These are phyloP conservation scores for Pelomyxa schiedti DNA, from an alignment of 78 protist genomes.

Conservation along the genomic window DNA sequence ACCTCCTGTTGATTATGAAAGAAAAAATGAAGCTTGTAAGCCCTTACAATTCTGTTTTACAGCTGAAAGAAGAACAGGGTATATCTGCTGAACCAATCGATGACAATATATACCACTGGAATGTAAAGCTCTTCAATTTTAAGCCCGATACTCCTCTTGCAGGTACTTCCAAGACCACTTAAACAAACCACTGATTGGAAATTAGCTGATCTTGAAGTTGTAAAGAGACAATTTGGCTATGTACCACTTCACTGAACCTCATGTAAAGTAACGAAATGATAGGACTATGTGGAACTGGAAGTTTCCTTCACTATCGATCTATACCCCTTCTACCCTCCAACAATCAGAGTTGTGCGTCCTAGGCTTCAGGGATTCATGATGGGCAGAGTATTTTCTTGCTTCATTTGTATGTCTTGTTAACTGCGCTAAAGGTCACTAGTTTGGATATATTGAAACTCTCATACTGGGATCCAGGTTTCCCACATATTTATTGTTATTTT, in stretches of 20 bases:
- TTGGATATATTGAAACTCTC: not conserved
- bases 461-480: not conserved
- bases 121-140: constrained; percentile 41
- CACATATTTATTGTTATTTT: too few relatives aligned
- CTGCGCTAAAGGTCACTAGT: not conserved
- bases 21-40: not conserved
- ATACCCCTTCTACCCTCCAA: constrained; percentile 57
- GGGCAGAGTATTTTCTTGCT: constrained; percentile 11
- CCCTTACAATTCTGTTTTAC: not conserved
- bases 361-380: constrained; percentile 40
- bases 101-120: constrained; percentile 53
- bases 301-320: constrained; percentile 40
- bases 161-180: constrained; percentile 23
- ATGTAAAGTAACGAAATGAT: not conserved
- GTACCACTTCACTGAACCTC: not conserved
- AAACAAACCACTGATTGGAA: constrained; percentile 11
- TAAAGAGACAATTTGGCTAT: not conserved
- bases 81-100: constrained; percentile 43
- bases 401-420: not conserved
- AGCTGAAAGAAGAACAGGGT: too few relatives aligned
- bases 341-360: constrained; percentile 33
- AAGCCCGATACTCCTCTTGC: constrained; percentile 13
- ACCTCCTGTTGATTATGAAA: constrained; percentile 36
- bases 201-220: not conserved
- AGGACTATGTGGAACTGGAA: constrained; percentile 35